Base-by-base conservation (phyloP, 345 rosid genomes). In the Moricandia moricandioides region DNA sequence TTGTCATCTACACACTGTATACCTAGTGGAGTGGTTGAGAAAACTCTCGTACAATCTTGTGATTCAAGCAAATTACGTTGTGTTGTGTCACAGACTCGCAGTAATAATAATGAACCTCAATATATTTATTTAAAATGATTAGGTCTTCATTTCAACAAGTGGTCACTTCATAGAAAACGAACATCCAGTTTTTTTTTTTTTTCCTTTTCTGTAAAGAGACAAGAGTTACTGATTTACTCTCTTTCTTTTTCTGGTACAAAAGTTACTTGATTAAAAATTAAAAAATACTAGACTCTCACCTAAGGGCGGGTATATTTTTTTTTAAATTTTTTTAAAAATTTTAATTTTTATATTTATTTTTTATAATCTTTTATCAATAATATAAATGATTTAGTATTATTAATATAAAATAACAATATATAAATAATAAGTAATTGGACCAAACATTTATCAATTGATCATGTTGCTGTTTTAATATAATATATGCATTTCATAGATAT, bases 21-120 rank as follows among this genome's bases (percentile, higher is more conserved):
- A 55, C 10, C 12, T 71, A 77, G 80, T 71, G 76, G 80, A 77
- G 80, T 77, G 67, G 76, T 77, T 77, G 62, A 56, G 54, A 65
- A 71, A 58, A 65, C 8, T 8, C 17, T 65, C 39, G 60, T 65
- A 71, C 72, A 71, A 65, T 51, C 43, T 77, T 77, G 72, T 77
- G 5, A 77, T 14, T 71, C 71, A 71, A 77, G 72, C 76, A 71
- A 70, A 43, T 77, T 65, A 65, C 76, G 52, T 65, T 60, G 2
- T 2, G 2, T 21, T 21, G 24, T 21, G 62, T 45, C 43, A 57
- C 34, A 57, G 16, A 27, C 62, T 56, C 60, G 12, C 55, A 4
- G 9, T 65, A 65, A 58, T n/a, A n/a, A n/a, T 77, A 43, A 64
- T 63, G 29, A 56, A 27, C 34, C 56, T 39, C 40, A 52, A 7